Evolutionary conservation across 1,284 basidiomycete species (phyloP).

Genomic region (Fistulinella cinereoalba): DNA sequence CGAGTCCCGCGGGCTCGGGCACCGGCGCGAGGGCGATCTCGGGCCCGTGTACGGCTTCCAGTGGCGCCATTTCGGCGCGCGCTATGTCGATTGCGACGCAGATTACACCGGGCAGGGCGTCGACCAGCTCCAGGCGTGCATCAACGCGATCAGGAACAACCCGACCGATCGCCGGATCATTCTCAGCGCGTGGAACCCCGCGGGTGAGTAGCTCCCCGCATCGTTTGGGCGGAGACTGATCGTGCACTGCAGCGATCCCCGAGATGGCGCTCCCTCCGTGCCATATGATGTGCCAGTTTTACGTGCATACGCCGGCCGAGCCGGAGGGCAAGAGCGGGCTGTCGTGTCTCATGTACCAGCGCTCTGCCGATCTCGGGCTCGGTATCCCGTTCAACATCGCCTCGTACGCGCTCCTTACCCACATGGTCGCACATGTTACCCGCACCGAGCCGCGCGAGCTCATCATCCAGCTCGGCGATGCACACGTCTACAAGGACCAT

Average conservation of each 20-base stretch:
- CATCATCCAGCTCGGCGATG: constrained; percentile 92
- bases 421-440: constrained; percentile 94
- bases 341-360: constrained; percentile 97
- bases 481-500: constrained; percentile 95
- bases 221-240: background rate
- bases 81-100: constrained; percentile 78
- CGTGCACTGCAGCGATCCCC: constrained; percentile 64
- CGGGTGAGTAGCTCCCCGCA: constrained; percentile 54
- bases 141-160: constrained; percentile 88
- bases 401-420: constrained; percentile 92
- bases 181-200: constrained; percentile 96
- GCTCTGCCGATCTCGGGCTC: constrained; percentile 94
- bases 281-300: constrained; percentile 99
- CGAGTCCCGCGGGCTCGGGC: constrained; percentile 76
- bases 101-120: constrained; percentile 90
- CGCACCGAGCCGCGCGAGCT: constrained; percentile 85
- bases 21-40: constrained; percentile 89
- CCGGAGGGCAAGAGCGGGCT: constrained; percentile 66
- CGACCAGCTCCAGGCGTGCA: constrained; percentile 88
- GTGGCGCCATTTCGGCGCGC: constrained; percentile 96
- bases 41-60: constrained; percentile 99
- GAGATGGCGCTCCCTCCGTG: constrained; percentile 97
- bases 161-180: constrained; percentile 97
- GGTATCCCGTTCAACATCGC: constrained; percentile 99
- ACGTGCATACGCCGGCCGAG: constrained; percentile 78